Base-by-base conservation (phyloP, 2,329 filamentous ascomycete genomes). In the Cytospora paraplurivora region DNA sequence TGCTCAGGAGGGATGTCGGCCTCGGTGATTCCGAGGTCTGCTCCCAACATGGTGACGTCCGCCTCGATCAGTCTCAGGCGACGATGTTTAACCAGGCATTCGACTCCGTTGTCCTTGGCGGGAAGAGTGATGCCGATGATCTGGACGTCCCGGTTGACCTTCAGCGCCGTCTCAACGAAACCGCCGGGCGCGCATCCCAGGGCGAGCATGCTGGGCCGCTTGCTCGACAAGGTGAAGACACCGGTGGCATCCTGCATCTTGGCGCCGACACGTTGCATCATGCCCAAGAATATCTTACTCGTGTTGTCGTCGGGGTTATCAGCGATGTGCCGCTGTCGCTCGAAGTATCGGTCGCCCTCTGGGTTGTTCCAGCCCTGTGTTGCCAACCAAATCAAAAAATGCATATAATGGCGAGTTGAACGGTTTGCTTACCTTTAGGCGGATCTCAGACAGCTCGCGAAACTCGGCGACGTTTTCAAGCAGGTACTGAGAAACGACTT, bases 151-250 rank as follows among this genome's bases (percentile, higher is more conserved):
- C 72, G 76, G 56, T 79, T 80, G 12, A 67, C 64, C 4, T 69
- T 41, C 33, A 84, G 66, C 0, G 76, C 76, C 10, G 70, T 72
- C 0, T 68, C 65, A 3, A 81, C 71, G 66, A 84, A 87, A 1
- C 80, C 84, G 5, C 83, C 84, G 0, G 84, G 84, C 0, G 84
- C 84, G 74, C 82, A 79, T 70, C 84, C 85, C 65, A 85, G 75
- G 66, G 87, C 83, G 1, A 87, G 77, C 21, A 86, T 74, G 11
- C 52, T 68, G 0, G 68, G 66, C 7, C 62, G 66, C n/a, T 38
- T 4, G 7, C 12, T 35, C 2, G 5, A 2, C 15, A 76, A 63
- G 12, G 54, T 63, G n/a, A 81, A 72, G 15, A 72, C 75, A 2
- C 63, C 59, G 1, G 75, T 78, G 0, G 59, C 58, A 0, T 41